Conservation (phyloP, 2,329 filamentous ascomycete species). For the Trichoderma endophyticum region DNA sequence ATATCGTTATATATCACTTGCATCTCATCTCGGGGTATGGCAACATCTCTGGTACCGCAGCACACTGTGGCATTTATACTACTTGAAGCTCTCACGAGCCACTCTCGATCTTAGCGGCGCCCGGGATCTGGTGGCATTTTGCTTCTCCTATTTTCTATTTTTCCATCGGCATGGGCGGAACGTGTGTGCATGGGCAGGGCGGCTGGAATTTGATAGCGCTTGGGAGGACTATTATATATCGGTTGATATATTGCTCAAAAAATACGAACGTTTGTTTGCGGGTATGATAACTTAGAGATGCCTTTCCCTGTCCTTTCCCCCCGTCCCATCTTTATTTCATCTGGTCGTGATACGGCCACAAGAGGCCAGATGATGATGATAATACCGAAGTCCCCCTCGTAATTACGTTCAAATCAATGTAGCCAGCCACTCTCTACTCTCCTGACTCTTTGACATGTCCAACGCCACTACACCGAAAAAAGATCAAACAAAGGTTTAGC, state of each 20-base stretch:
- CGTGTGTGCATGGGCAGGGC: background rate
- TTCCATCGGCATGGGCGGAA: background rate
- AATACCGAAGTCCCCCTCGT: background rate
- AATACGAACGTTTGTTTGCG: background rate
- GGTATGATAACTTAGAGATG: background rate
- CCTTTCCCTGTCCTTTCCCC: background rate
- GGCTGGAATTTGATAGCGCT: background rate
- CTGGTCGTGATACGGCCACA: no score
- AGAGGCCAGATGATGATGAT: background rate
- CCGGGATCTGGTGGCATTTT: constrained; percentile 14
- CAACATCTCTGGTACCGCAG: background rate
- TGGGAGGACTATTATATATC: background rate
- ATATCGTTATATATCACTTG: background rate
- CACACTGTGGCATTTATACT: constrained; percentile 20
- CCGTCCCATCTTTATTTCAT: background rate
- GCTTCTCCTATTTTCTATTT: background rate
- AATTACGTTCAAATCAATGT: background rate
- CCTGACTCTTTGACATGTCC: constrained; percentile 10
- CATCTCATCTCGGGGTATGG: constrained; percentile 5
- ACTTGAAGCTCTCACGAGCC: constrained; percentile 32
- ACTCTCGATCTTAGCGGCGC: constrained; percentile 22
- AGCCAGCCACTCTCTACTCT: background rate
- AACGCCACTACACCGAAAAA: constrained; percentile 16
- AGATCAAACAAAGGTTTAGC: background rate
- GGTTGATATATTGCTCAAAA: constrained; percentile 1